Percentiles rank a stretch among this genome's conserved stretches.
phyloP scores from a whole-genome alignment of 305 asterid species.

The Fraxinus ornus region DNA sequence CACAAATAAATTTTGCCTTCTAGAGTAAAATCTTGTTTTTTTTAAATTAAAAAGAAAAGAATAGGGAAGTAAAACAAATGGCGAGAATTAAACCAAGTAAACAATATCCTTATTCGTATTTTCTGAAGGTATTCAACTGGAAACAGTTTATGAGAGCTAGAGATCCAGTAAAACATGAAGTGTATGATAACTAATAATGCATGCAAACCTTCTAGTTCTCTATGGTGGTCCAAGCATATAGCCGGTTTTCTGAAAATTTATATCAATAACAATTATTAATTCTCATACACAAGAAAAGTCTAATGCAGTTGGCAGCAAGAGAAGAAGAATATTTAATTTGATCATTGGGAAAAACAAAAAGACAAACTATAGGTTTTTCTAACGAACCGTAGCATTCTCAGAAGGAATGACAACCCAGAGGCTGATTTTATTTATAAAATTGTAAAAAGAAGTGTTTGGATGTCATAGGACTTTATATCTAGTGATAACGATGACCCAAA shows the following conservation, averaged over 20 bases:
- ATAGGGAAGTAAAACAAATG: not conserved
- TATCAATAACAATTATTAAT: not conserved
- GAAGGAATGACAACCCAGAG: not conserved
- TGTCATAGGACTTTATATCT: not conserved
- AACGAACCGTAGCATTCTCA: not conserved
- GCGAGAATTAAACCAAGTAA: not conserved
- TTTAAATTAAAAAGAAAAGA: not conserved
- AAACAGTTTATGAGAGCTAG: not conserved
- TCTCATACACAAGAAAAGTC: not conserved
- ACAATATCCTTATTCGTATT: not conserved
- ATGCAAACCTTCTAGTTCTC: not conserved
- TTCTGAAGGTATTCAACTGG: not conserved
- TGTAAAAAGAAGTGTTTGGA: not conserved
- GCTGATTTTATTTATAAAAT: not conserved
- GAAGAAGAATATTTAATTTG: not conserved
- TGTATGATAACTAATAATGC: not conserved
- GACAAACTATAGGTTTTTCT: not conserved
- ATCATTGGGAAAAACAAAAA: not conserved
- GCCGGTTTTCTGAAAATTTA: not conserved
- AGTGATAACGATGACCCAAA: not conserved
- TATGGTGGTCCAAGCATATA: not conserved
- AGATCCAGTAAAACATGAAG: not conserved
- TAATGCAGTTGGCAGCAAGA: not conserved
- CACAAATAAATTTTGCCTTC: not conserved
- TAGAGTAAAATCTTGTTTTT: not conserved